Conservation (phyloP, 2,329 filamentous ascomycete species). For the Sclerotiophoma versabilis region DNA sequence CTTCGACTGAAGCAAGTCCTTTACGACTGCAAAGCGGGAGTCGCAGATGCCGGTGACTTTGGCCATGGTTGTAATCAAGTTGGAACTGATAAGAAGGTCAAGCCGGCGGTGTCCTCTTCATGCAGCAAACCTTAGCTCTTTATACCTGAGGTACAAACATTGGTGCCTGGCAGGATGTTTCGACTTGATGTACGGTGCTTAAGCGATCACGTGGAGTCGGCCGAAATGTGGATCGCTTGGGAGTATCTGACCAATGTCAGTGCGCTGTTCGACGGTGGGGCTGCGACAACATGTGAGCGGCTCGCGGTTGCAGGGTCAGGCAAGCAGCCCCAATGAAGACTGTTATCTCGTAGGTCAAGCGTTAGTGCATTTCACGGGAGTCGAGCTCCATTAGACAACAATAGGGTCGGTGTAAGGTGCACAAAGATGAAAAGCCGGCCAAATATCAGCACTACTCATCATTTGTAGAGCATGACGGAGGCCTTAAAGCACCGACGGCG, state of each 20-base stretch:
- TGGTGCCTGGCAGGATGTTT: conserved; percentile 1
- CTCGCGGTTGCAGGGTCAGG: not conserved
- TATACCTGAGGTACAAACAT: conserved; percentile 6
- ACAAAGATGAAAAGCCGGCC: not conserved
- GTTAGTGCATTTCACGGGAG: no score
- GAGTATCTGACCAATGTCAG: not conserved
- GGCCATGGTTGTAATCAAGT: conserved; percentile 7
- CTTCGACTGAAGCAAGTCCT: conserved; percentile 17
- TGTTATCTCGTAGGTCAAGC: no score
- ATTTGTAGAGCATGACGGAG: no score
- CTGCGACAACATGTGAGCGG: not conserved
- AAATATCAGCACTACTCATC: not conserved
- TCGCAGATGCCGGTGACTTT: conserved; percentile 24
- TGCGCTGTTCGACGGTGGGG: not conserved
- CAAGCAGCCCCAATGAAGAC: not conserved
- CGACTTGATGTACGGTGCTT: not conserved
- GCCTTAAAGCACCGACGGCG: not conserved
- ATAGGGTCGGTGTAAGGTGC: not conserved
- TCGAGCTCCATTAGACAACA: not conserved
- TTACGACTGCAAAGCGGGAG: conserved; percentile 20
- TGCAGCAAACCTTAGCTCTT: not conserved
- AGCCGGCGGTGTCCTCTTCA: not conserved
- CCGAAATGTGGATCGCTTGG: not conserved
- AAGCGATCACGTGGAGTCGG: conserved; percentile 1
- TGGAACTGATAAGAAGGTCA: not conserved